Evolutionary conservation across 2,329 filamentous ascomycete species (phyloP).

Genomic region (Cladophialophora chaetospira): DNA sequence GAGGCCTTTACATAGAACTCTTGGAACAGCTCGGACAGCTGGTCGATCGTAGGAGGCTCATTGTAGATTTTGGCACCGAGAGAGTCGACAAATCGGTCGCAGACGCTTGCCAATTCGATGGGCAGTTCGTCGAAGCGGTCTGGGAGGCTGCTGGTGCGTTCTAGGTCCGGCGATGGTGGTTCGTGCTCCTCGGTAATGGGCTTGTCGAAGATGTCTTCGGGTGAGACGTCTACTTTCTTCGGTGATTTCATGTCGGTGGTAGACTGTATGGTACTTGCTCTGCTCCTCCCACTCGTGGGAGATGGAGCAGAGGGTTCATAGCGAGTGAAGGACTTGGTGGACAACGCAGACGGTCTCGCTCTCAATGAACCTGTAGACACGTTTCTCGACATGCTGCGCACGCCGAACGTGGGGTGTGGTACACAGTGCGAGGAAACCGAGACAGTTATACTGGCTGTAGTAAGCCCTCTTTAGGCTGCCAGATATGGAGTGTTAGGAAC

Average conservation of each 20-base stretch:
- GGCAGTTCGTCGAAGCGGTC: conserved; percentile 85
- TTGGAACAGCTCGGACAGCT: conserved; percentile 83
- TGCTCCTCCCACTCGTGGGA: conserved; percentile 31
- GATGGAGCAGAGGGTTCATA: conserved; percentile 36
- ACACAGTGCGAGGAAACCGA: not conserved
- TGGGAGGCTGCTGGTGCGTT: conserved; percentile 45
- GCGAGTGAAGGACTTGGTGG: conserved; percentile 45
- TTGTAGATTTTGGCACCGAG: conserved; percentile 84
- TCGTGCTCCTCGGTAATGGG: conserved; percentile 36
- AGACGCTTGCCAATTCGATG: conserved; percentile 87
- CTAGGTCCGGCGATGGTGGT: conserved; percentile 35
- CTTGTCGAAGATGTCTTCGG: conserved; percentile 51
- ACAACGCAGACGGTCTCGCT: conserved; percentile 36
- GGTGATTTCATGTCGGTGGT: conserved; percentile 28
- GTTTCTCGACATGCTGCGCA: conserved; percentile 42
- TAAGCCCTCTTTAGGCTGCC: conserved; percentile 3
- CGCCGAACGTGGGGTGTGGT: conserved; percentile 57
- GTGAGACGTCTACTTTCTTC: conserved; percentile 27
- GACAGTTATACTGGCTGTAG: not conserved
- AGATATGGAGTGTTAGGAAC: not conserved
- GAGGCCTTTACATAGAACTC: conserved; percentile 86
- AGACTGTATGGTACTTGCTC: conserved; percentile 32
- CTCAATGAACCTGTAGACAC: conserved; percentile 32
- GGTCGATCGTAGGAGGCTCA: conserved; percentile 79
- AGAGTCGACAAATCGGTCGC: conserved; percentile 90